A percentile compares a stretch with the other conserved stretches of the same genome.
Conservation (phyloP, 2,329 filamentous ascomycete genomes). For the Aspergillus quadrilineatus region DNA sequence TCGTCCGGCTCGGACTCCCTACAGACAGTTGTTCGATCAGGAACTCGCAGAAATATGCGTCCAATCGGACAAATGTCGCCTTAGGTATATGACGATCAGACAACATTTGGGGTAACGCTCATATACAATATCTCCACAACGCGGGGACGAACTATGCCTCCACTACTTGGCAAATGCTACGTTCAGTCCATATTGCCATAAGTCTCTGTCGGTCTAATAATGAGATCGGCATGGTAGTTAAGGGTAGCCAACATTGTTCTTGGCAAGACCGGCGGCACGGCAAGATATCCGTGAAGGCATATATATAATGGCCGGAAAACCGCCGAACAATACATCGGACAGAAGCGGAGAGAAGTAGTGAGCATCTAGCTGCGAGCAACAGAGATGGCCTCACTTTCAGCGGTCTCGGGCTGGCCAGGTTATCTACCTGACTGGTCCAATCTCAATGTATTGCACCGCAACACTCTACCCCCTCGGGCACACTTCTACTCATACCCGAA, state of each 20-base stretch:
- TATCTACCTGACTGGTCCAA: slow-evolving; percentile 6
- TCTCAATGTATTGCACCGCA: slow-evolving; percentile 11
- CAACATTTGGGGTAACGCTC: not conserved
- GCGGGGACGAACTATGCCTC: not conserved
- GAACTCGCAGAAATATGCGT: not conserved
- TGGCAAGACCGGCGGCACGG: slow-evolving; percentile 1
- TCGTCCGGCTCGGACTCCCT: not conserved
- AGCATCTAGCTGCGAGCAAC: not conserved
- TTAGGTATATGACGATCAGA: not conserved
- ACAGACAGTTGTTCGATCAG: not conserved
- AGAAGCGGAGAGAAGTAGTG: not conserved
- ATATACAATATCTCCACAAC: not conserved
- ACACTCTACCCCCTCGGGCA: slow-evolving; percentile 10
- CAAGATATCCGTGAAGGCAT: not conserved
- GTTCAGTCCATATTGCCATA: not conserved
- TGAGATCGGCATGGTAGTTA: not conserved
- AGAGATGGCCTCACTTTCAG: slow-evolving; percentile 1
- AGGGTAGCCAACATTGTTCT: not conserved
- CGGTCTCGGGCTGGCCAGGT: slow-evolving; percentile 1
- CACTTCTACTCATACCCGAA: slow-evolving; percentile 10
- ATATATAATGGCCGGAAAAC: not conserved
- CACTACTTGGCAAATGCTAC: not conserved
- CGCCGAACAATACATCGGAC: too few relatives aligned
- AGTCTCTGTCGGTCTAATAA: not conserved
- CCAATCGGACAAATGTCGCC: not conserved